Conservation (phyloP, 2,329 filamentous ascomycete genomes). For the Camillea tinctor region DNA sequence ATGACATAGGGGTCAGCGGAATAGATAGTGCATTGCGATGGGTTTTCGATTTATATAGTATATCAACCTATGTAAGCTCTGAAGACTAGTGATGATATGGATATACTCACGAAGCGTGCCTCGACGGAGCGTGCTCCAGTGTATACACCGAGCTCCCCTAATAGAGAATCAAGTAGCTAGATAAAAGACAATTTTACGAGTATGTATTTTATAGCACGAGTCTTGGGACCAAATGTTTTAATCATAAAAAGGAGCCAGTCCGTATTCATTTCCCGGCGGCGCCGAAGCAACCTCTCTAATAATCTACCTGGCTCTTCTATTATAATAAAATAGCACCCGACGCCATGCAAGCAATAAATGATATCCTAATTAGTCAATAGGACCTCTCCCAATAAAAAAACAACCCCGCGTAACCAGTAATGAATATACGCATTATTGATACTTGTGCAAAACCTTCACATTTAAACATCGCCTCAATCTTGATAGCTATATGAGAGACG, state of each 20-base stretch:
- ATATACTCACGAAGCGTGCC: too few relatives aligned
- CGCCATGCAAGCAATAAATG: slow-evolving; percentile 13
- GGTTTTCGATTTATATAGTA: neutral
- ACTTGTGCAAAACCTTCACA: neutral
- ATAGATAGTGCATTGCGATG: neutral
- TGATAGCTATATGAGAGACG: neutral
- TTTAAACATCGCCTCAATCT: neutral
- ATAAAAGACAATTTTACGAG: too few relatives aligned
- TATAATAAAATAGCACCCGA: slow-evolving; percentile 14
- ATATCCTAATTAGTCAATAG: neutral
- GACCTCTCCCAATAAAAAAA: neutral
- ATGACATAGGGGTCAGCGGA: slow-evolving; percentile 39
- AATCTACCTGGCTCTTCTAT: slow-evolving; percentile 1
- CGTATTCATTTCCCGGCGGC: slow-evolving; percentile 8
- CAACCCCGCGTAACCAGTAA: slow-evolving; percentile 8
- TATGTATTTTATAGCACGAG: too few relatives aligned
- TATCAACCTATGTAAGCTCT: too few relatives aligned
- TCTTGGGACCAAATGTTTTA: neutral
- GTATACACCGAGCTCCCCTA: too few relatives aligned
- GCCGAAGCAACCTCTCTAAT: neutral
- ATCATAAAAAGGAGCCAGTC: slow-evolving; percentile 21
- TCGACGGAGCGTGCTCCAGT: too few relatives aligned
- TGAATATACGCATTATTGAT: neutral
- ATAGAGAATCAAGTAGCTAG: too few relatives aligned
- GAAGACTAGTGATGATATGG: too few relatives aligned